Evolutionary conservation across 345 rosid species (phyloP), one percentile per base, ranked within the genome.

Genomic region (Hibiscus trionum): DNA sequence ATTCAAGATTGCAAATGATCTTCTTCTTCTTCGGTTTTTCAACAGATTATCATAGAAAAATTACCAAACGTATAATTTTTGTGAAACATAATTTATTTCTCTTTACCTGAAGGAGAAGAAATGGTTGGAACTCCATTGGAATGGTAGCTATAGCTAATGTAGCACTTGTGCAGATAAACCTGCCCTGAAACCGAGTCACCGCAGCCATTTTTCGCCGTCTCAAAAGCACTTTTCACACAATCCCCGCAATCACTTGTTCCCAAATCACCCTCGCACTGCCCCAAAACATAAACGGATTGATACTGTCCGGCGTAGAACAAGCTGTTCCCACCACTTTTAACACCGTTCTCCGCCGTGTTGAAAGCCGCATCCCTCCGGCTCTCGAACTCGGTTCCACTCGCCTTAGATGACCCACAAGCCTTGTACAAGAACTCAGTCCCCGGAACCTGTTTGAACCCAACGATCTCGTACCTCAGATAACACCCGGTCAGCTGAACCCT

Each of bases 191-290:
- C 82, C 0, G 97, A 84, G 50, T 79, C 82, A 1, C 91, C 92
- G 70, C 98, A 91, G 68, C 84, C 85, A 42, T 46, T 70, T 63
- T 88, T 82, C 0, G 82, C 88, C 59, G 70, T 85, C 47, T 86
- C 83, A 42, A 85, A 80, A 1, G 86, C 96, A 15, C 73, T 80
- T 77, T 88, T 85, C 74, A 82, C 85, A 58, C 98, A 94, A 49
- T 78, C 78, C 3, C 84, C 83, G 63, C 97, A 94, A 66, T 88
- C 91, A 16, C 76, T 78, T 31, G 77, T 76, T 17, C 81, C 84
- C 76, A 86, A 76, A 81, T 90, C 93, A 65, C 95, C 95, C 73
- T 94, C 97, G 44, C 98, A 94, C 84, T 94, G 97, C 6, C 91
- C 96, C 81, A 94, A 72, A 72, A 86, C 88, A 12, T 84, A 86